Evolutionary conservation across 345 rosid species (phyloP), one percentile per base, ranked within the genome.

Genomic region (Arabidopsis arenosa): DNA sequence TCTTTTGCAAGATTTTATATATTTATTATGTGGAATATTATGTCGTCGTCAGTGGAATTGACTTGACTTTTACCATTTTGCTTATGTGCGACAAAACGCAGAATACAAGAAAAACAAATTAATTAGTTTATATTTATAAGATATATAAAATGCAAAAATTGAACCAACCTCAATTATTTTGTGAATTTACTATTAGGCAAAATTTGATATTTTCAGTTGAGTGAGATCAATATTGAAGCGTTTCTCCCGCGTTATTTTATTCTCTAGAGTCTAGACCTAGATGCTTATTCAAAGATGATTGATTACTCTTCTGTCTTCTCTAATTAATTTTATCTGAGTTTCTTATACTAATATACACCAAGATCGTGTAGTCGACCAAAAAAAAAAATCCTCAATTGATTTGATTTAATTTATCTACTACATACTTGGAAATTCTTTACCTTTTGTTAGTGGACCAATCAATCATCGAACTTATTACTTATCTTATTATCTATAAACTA

Each of bases 51-150:
- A 39, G 47, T 59, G 74, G 37, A 68, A 32, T 52, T 61, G 75
- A 68, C 74, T 53, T 60, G 63, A 68, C 74, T 68, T 75, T 3
- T 51, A 72, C 43, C 62, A 37, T 39, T 26, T 35, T 55, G 45
- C 58, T 13, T 51, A 12, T 67, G 36, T 26, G 45, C 49, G 48
- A 51, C 9, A 51, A 66, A 37, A 21, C 5, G 14, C 21, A 39
- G 9, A 53, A 68, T 9, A 39, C 26, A 13, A 5, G 5, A 1
- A 43, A 39, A 45, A 26, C 28, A 30, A 64, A 9, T 23, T 10
- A 43, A 5, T 7, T 41, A 44, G 40, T 28, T 44, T 17, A 10
- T 28, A 28, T 28, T 4, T 28, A 28, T 10, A 43, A 17, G 3
- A 60, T 36, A 60, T 36, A 18, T 10, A 39, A 37, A 53, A 30